phyloP scores from a whole-genome alignment of 257 asterid genomes.

The Mentha longifolia region DNA sequence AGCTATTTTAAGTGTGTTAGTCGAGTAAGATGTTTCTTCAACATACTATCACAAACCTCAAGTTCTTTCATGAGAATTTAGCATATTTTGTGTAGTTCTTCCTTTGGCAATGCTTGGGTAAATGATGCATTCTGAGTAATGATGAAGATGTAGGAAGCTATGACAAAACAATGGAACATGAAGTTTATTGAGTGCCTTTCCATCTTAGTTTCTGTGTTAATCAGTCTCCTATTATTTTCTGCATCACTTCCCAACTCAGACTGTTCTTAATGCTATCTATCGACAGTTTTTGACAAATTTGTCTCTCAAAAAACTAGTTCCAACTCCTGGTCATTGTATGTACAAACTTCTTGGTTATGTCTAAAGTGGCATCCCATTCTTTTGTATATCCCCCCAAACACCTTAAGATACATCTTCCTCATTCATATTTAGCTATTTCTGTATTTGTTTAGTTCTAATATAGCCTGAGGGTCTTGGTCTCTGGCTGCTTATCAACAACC shows the following conservation, averaged over 20 bases:
- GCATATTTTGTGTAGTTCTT: neutral
- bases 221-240: neutral
- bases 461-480: no score
- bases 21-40: no score
- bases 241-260: neutral
- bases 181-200: neutral
- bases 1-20: no score
- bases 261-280: conserved; percentile 36
- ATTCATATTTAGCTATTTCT: neutral
- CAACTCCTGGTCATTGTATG: neutral
- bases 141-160: conserved; percentile 1
- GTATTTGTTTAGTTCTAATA: no score
- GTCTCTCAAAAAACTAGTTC: neutral
- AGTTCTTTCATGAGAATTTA: neutral
- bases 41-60: no score
- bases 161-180: neutral
- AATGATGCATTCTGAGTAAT: neutral
- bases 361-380: neutral
- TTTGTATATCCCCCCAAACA: neutral
- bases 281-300: neutral
- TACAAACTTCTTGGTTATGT: neutral
- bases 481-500: no score
- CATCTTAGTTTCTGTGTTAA: neutral
- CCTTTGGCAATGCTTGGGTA: conserved; percentile 9
- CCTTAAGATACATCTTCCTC: neutral